Percentiles rank a stretch among this genome's conserved stretches.
Evolutionary conservation across 805 yeast species (phyloP).

Genomic region (Candida argentea): DNA sequence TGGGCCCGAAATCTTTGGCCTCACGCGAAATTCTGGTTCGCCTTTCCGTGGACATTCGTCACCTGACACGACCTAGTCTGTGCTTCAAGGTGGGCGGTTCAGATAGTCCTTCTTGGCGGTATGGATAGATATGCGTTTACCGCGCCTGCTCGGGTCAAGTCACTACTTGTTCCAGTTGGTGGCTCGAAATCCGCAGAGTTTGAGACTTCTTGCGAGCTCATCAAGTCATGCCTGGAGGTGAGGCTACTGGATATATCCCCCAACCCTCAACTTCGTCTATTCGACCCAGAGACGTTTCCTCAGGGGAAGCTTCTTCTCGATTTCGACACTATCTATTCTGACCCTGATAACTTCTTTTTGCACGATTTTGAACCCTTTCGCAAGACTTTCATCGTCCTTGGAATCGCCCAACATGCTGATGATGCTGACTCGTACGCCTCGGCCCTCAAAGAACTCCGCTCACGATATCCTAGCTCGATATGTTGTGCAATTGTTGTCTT

Average conservation of each 20-base stretch:
- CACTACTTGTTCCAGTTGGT: constrained; percentile 61
- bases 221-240: constrained; percentile 49
- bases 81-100: too few relatives aligned
- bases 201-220: constrained; percentile 27
- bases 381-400: constrained; percentile 56
- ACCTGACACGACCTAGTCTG: too few relatives aligned
- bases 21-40: too few relatives aligned
- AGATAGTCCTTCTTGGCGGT: too few relatives aligned
- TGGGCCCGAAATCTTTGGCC: too few relatives aligned
- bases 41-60: too few relatives aligned
- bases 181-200: constrained; percentile 34
- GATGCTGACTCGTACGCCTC: constrained; percentile 5
- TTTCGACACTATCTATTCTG: constrained; percentile 35
- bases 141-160: constrained; percentile 56
- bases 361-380: constrained; percentile 89
- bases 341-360: constrained; percentile 52
- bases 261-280: constrained; percentile 33
- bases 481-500: constrained; percentile 48
- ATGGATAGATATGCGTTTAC: constrained; percentile 32
- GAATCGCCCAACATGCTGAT: constrained; percentile 24
- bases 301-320: constrained; percentile 62
- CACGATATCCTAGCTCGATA: constrained; percentile 40
- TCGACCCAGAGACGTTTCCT: constrained; percentile 83
- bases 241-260: constrained; percentile 71
- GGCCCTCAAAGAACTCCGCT: constrained; percentile 31